Evolutionary conservation across 495 filamentous ascomycete genomes (phyloP), one percentile per base, ranked within the genome.

Genomic region (Penicillium ochrochloron): DNA sequence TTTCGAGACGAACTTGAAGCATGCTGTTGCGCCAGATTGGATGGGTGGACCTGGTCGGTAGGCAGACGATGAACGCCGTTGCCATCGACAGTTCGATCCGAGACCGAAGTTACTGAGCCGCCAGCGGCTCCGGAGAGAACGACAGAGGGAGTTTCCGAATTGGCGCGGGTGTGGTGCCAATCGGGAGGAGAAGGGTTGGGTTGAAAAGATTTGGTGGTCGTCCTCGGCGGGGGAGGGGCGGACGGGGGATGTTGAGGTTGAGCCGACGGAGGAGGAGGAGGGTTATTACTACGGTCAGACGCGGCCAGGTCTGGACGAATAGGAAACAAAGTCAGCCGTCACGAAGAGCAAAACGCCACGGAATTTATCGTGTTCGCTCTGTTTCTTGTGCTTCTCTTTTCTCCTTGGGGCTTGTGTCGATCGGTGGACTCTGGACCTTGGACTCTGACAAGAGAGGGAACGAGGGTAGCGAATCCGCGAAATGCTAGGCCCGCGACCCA

Each of bases 1-100:
- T 78, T 77, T 73, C 78, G 75, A 53, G 76, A 68, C 21, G 67
- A 69, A 77, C 73, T 77, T 23, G 71, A 68, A 73, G 73, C 63
- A 63, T 70, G 65, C 57, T 72, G 67, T 65, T 66, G 65, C 60
- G 70, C 76, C 76, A 78, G 73, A 56, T 68, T 76, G 71, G 73
- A 68, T 56, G 64, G 63, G 57, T 64, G 59, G 29, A 68, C 42
- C 50, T 64, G 64, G 73, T 80, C 74, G 72, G 65, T 73, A 65
- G 76, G 69, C 62, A 62, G 64, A 69, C 77, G 76, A 67, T 76
- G 66, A 44, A 62, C 68, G 64, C 76, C 75, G 75, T 74, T 73
- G 75, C 78, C 74, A 68, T 77, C 73, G 67, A 79, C 73, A 65
- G 58, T 65, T 66, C 66, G 71, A 70, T 73, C 71, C 41, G 68